Evolutionary conservation across 1,284 basidiomycete genomes (phyloP), one percentile per base, ranked within the genome.

Genomic region (Ustilago sp.): DNA sequence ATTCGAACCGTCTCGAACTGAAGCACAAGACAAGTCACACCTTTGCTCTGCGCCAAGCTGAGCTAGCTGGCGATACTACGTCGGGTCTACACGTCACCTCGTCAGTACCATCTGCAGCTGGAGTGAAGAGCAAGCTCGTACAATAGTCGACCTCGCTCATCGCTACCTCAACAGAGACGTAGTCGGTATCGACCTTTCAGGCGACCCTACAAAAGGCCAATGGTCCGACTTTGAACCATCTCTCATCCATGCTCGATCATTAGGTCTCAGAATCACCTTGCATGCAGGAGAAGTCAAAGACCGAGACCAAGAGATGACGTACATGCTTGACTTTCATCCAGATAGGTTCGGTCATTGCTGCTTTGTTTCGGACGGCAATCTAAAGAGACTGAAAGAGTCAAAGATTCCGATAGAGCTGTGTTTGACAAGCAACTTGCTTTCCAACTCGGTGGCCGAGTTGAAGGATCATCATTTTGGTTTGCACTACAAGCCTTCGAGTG

Each of bases 281-380:
- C 77, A 79, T 56, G 77, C 77, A 7, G 74, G 61, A 23, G 74
- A 79, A 41, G 63, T 68, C n/a, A 38, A 15, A 32, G 50, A 64
- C 23, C 23, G 7, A 19, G 60, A 74, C 51, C 36, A 48, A 4
- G 78, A 80, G 43, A 62, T 72, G 58, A 5, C 28, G 0, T 2
- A 12, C 28, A 80, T 80, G 75, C 62, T 80, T 19, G 36, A 62
- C 8, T 78, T 77, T 45, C 12, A 41, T 12, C 74, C 77, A 3
- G 69, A 79, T 41, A 58, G 77, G 4, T 64, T 77, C 28, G 77
- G 77, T 7, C 77, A 79, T 56, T 67, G 68, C 59, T 77, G 74
- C 64, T 78, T 74, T 60, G 63, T 78, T 60, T 59, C 50, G 3
- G 11, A 43, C 12, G 0, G 19, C 15, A 69, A 73, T 50, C 50